phyloP scores from a whole-genome alignment of 352 stramenopile species.

The Sclerospora graminicola region DNA sequence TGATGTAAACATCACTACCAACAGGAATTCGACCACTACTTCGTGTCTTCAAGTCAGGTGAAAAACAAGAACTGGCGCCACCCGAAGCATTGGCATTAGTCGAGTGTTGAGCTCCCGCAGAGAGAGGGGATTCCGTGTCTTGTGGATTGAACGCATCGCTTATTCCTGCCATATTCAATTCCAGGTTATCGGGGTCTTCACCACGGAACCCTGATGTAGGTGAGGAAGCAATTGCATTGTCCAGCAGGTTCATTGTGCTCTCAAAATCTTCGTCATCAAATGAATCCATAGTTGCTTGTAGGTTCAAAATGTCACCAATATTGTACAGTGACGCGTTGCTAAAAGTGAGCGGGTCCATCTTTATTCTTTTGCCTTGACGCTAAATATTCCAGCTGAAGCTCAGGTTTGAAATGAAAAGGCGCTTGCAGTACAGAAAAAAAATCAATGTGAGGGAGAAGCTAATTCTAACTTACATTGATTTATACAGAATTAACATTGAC shows the following conservation, averaged over 20 bases:
- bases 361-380: neutral
- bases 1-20: constrained; percentile 22
- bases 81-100: neutral
- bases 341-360: constrained; percentile 16
- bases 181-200: constrained; percentile 29
- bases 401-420: constrained; percentile 1
- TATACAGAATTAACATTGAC: neutral
- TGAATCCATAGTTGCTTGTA: constrained; percentile 33
- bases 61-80: constrained; percentile 12
- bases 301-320: constrained; percentile 34
- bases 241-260: constrained; percentile 58
- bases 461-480: neutral
- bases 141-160: constrained; percentile 32
- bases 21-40: constrained; percentile 14
- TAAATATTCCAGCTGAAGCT: neutral
- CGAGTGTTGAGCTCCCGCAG: constrained; percentile 2
- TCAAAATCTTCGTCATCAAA: constrained; percentile 56
- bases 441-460: constrained; percentile 15
- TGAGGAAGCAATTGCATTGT: constrained; percentile 15
- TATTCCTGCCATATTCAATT: constrained; percentile 33
- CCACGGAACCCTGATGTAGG: constrained; percentile 14
- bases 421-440: constrained; percentile 21
- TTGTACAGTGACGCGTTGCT: constrained; percentile 17
- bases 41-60: constrained; percentile 30
- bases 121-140: constrained; percentile 15